Evolutionary conservation across 2,329 filamentous ascomycete genomes (phyloP).

Genomic region (Nakataea oryzae): DNA sequence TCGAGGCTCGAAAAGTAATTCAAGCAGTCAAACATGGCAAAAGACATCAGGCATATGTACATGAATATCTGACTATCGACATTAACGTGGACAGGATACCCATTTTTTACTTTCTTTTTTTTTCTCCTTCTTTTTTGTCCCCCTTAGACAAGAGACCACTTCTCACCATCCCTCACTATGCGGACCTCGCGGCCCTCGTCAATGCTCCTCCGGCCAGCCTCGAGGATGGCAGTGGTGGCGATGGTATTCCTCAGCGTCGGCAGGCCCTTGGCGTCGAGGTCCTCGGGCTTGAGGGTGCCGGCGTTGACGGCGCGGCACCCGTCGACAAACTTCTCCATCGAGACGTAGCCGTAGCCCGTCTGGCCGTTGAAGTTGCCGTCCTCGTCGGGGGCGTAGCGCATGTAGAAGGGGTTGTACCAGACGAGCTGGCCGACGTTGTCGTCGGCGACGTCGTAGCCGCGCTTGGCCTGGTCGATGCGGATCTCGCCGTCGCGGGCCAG

Average conservation of each 20-base stretch:
- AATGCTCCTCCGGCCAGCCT: slow-evolving; percentile 75
- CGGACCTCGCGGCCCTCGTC: slow-evolving; percentile 72
- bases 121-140: not conserved
- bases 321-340: slow-evolving; percentile 93
- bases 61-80: not conserved
- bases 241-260: slow-evolving; percentile 85
- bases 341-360: slow-evolving; percentile 86
- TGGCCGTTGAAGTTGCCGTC: slow-evolving; percentile 91
- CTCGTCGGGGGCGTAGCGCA: slow-evolving; percentile 89
- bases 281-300: slow-evolving; percentile 58
- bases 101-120: too few species aligned
- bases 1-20: not conserved
- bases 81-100: not conserved
- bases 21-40: not conserved
- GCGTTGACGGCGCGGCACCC: slow-evolving; percentile 71
- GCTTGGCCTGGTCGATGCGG: slow-evolving; percentile 78
- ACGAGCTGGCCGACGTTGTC: slow-evolving; percentile 59
- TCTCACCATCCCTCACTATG: slow-evolving; percentile 55
- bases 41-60: not conserved
- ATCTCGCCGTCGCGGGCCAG: slow-evolving; percentile 78
- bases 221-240: slow-evolving; percentile 81
- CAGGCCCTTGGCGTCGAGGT: slow-evolving; percentile 69
- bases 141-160: slow-evolving; percentile 54
- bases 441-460: slow-evolving; percentile 89
- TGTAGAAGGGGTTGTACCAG: slow-evolving; percentile 94